phyloP scores from a whole-genome alignment of 805 yeast species.

The Metschnikowia continentalis region DNA sequence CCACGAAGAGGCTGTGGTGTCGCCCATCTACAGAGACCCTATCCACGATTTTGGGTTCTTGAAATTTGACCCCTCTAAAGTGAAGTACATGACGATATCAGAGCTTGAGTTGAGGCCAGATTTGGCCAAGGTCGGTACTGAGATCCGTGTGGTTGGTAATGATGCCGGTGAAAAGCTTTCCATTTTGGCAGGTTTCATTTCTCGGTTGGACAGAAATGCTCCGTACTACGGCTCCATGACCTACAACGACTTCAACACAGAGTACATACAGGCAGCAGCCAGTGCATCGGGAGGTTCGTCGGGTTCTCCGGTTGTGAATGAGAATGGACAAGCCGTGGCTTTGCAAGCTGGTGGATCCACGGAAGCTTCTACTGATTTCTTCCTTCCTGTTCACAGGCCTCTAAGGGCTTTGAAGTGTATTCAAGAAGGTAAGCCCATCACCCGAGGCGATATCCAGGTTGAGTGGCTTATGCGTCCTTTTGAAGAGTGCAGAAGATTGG shows the following conservation, averaged over 20 bases:
- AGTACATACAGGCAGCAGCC: slow-evolving; percentile 94
- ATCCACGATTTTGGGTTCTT: slow-evolving; percentile 93
- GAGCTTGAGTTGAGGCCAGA: slow-evolving; percentile 73
- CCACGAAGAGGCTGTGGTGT: slow-evolving; percentile 87
- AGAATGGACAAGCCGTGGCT: slow-evolving; percentile 84
- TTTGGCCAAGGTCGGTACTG: slow-evolving; percentile 85
- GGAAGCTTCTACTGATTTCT: slow-evolving; percentile 90
- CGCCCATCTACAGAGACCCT: slow-evolving; percentile 86
- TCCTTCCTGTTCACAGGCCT: slow-evolving; percentile 81
- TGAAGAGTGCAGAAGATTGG: slow-evolving; percentile 86
- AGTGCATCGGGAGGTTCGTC: slow-evolving; percentile 94
- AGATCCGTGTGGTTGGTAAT: slow-evolving; percentile 91
- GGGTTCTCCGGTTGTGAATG: slow-evolving; percentile 93
- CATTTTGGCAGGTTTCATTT: slow-evolving; percentile 80
- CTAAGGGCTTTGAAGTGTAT: slow-evolving; percentile 74
- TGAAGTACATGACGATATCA: slow-evolving; percentile 70
- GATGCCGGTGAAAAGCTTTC: slow-evolving; percentile 94
- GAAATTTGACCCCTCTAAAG: slow-evolving; percentile 63
- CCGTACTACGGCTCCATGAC: slow-evolving; percentile 88
- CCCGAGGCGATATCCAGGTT: slow-evolving; percentile 89
- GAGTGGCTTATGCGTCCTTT: slow-evolving; percentile 85
- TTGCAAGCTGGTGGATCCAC: slow-evolving; percentile 92
- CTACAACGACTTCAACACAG: slow-evolving; percentile 90
- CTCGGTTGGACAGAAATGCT: slow-evolving; percentile 86
- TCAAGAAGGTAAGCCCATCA: slow-evolving; percentile 53